A percentile compares a stretch with the other conserved stretches of the same genome.
Evolutionary conservation across 306 rosid species (phyloP).

Genomic region (Hylodesmum podocarpum): DNA sequence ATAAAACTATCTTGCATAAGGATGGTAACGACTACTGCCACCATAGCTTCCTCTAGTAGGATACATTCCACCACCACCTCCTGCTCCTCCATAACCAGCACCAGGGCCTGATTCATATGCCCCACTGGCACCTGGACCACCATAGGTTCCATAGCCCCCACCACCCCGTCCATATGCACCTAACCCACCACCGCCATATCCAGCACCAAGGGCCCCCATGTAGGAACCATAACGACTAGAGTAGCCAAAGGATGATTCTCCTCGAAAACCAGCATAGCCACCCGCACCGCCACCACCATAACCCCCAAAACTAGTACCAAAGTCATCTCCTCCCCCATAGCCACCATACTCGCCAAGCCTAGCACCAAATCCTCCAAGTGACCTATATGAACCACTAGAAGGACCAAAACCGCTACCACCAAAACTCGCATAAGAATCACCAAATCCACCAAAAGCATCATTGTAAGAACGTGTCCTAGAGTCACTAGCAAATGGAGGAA

Average conservation of each 20-base stretch:
- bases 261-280: constrained; percentile 47
- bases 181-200: constrained; percentile 53
- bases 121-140: constrained; percentile 45
- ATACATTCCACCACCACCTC: constrained; percentile 44
- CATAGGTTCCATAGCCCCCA: constrained; percentile 53
- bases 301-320: constrained; percentile 55
- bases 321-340: constrained; percentile 52
- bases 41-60: constrained; percentile 56
- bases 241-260: constrained; percentile 54
- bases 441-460: constrained; percentile 82
- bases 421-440: constrained; percentile 79
- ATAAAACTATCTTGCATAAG: constrained; percentile 58
- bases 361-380: constrained; percentile 68
- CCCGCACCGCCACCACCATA: constrained; percentile 42
- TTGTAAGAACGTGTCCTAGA: constrained; percentile 91
- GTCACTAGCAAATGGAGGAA: constrained; percentile 87
- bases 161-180: constrained; percentile 52
- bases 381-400: constrained; percentile 87
- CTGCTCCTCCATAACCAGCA: constrained; percentile 51
- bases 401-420: constrained; percentile 70
- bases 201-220: constrained; percentile 56
- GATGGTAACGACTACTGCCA: constrained; percentile 61
- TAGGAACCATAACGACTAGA: constrained; percentile 56
- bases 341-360: constrained; percentile 73
- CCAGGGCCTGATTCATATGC: constrained; percentile 47